phyloP scores from a whole-genome alignment of 352 stramenopile species.

The Saprolegnia parasitica region DNA sequence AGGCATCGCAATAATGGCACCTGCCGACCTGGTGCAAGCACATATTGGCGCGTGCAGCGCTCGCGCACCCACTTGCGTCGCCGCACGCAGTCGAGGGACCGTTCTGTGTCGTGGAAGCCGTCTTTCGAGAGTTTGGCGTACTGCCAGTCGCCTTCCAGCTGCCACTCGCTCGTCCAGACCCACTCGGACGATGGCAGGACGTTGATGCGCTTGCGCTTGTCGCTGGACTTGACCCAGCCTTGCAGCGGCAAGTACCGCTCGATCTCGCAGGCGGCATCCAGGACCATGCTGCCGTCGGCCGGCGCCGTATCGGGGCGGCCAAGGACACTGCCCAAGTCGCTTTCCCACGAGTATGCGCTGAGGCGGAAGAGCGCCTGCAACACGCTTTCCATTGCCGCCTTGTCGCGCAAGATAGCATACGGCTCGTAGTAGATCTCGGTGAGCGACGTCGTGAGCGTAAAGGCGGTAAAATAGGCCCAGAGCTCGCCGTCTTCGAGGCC shows the following conservation, averaged over 20 bases:
- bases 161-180: slow-evolving; percentile 7
- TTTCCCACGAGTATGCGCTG: neutral
- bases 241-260: slow-evolving; percentile 28
- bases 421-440: slow-evolving; percentile 23
- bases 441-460: neutral
- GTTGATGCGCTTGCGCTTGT: slow-evolving; percentile 18
- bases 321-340: neutral
- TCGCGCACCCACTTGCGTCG: slow-evolving; percentile 18
- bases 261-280: slow-evolving; percentile 23
- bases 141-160: slow-evolving; percentile 14
- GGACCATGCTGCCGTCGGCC: neutral
- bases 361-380: slow-evolving; percentile 19
- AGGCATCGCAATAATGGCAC: no score
- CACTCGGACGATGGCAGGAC: slow-evolving; percentile 16
- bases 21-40: no score
- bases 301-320: neutral
- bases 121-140: slow-evolving; percentile 25
- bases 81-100: slow-evolving; percentile 6
- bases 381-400: neutral
- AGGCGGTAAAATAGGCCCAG: slow-evolving; percentile 25
- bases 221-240: slow-evolving; percentile 21
- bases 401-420: slow-evolving; percentile 19
- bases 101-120: slow-evolving; percentile 21
- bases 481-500: slow-evolving; percentile 23
- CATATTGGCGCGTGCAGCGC: neutral